Evolutionary conservation across 2,329 filamentous ascomycete genomes (phyloP), one percentile per base, ranked within the genome.

Genomic region (Penicillium sp.): DNA sequence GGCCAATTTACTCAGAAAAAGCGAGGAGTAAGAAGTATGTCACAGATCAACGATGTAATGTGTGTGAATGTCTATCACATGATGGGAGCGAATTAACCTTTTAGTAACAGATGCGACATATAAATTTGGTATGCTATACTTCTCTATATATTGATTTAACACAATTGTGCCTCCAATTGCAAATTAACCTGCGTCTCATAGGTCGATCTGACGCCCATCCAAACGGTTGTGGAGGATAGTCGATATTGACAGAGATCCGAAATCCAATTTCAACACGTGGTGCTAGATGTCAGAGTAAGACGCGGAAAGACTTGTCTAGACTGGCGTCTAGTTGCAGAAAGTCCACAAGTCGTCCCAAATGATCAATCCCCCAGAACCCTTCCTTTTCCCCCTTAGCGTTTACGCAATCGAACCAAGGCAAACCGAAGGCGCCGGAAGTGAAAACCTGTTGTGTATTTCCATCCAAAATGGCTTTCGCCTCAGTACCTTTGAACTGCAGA

Each of bases 301-400:
- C 64, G n/a, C 55, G 63, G 48, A 72, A 69, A 5, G 70, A 66
- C 43, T 55, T 53, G 15, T 71, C 70, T 43, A 56, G 15, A 3
- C 54, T 57, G 11, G 59, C 61, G 39, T 85, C 78, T 55, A 87
- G 62, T 1, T 76, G 81, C 57, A 87, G 61, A 67, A 82, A 80
- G 55, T 82, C 77, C 40, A 76, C 74, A 3, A 87, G 72, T 65
- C 81, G 79, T 1, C 80, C 84, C 43, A 87, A 61, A 69, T 85
- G 83, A 73, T 87, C 84, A 15, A 87, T 79, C 0, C 84, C 84
- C 81, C 82, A 87, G 63, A 82, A 86, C 0, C 71, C 71, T 60
- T 86, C 82, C 38, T 69, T 83, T 65, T 81, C 70, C 0, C 83
- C 84, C 50, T 81, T 72, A 7, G 69, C 50, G 68, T 86, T 83